Conservation (phyloP, 306 rosid species). For the Cucumis cinereus region DNA sequence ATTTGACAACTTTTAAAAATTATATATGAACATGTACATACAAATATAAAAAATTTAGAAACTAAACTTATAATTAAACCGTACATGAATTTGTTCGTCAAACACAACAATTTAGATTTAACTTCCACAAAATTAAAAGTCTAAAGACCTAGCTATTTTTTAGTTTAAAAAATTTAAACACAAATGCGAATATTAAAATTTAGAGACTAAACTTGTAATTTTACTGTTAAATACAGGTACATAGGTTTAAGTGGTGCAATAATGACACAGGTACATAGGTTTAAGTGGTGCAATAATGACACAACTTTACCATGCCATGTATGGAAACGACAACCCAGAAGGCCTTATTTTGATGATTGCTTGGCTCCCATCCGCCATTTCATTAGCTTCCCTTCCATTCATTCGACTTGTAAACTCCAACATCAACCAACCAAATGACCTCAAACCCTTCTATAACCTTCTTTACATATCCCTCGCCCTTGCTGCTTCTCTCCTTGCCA, state of each 20-base stretch:
- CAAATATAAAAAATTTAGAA: too few species aligned
- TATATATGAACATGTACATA: too few species aligned
- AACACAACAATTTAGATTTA: too few species aligned
- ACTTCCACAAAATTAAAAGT: too few species aligned
- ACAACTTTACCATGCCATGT: neutral
- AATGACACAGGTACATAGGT: neutral
- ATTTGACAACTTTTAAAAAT: too few species aligned
- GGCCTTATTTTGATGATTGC: neutral
- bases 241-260: neutral
- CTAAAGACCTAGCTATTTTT: too few species aligned
- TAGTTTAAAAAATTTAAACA: too few species aligned
- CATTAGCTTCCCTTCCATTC: neutral
- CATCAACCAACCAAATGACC: neutral
- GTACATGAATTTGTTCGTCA: too few species aligned
- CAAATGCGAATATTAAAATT: too few species aligned
- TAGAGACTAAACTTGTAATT: too few species aligned
- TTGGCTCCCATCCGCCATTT: neutral
- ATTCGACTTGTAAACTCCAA: neutral
- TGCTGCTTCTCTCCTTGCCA: neutral
- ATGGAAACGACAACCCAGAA: neutral
- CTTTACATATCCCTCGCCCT: neutral
- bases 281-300: neutral
- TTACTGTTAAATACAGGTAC: neutral
- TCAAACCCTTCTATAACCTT: neutral
- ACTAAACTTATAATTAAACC: too few species aligned